These are phyloP conservation scores for Leccinum subfulvum DNA, from an alignment of 1,284 basidiomycete genomes.

Conservation along the genomic window DNA sequence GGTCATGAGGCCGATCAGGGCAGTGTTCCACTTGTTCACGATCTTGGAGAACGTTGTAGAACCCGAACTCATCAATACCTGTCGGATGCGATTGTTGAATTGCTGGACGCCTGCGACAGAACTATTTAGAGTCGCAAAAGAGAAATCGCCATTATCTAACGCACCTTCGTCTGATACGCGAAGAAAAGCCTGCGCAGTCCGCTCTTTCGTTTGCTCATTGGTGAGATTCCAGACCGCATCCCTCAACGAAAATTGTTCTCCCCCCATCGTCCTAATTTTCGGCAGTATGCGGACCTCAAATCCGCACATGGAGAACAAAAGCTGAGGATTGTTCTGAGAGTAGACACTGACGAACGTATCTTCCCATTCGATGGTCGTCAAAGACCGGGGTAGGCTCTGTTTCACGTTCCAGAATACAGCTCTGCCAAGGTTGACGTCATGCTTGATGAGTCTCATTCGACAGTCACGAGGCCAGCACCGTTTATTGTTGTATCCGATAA, in stretches of 20 bases:
- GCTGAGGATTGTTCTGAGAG: conserved; percentile 96
- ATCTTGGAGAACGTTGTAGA: conserved; percentile 99
- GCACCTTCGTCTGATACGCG: conserved; percentile 92
- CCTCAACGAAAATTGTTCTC: conserved; percentile 94
- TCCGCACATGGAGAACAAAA: conserved; percentile 97
- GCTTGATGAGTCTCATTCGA: conserved; percentile 98
- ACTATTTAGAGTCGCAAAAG: too few relatives aligned
- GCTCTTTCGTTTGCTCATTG: conserved; percentile 94
- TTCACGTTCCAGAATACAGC: conserved; percentile 99
- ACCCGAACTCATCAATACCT: conserved; percentile 93
- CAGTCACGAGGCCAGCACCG: conserved; percentile 99
- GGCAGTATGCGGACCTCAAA: conserved; percentile 98
- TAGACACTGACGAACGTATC: conserved; percentile 96
- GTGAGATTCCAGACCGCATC: conserved; percentile 98
- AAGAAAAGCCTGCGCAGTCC: conserved; percentile 96
- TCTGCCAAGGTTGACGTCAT: conserved; percentile 97
- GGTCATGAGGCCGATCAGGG: conserved; percentile 92
- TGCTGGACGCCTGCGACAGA: conserved; percentile 35
- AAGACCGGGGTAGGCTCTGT: conserved; percentile 90
- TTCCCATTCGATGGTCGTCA: conserved; percentile 99
- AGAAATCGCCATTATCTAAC: conserved; percentile 4
- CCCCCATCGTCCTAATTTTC: conserved; percentile 91
- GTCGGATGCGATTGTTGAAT: conserved; percentile 95
- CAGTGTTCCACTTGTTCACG: conserved; percentile 99
- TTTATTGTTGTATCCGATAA: conserved; percentile 99